These are phyloP conservation scores for Kwoniella heveanensis DNA, from an alignment of 768 basidiomycete genomes.

Conservation along the genomic window DNA sequence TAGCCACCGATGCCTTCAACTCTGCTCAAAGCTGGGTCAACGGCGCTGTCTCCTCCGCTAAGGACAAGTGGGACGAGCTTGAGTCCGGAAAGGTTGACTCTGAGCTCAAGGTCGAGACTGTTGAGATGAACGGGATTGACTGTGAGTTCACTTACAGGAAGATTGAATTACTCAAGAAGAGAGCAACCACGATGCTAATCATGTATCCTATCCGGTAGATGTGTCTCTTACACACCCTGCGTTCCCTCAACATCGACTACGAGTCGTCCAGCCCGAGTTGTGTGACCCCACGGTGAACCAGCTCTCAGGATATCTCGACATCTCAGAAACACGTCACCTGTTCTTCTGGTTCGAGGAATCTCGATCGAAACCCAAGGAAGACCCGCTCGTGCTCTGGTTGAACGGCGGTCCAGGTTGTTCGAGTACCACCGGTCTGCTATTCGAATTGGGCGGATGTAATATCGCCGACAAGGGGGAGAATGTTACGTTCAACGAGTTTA, in stretches of 20 bases:
- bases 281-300: conserved; percentile 81
- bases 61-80: conserved; percentile 30
- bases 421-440: conserved; percentile 79
- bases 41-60: conserved; percentile 21
- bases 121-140: conserved; percentile 39
- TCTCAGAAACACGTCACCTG: conserved; percentile 74
- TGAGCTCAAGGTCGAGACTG: conserved; percentile 30
- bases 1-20: conserved; percentile 46
- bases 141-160: no score
- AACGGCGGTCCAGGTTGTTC: conserved; percentile 55
- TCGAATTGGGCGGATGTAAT: conserved; percentile 87
- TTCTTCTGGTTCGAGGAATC: conserved; percentile 91
- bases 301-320: conserved; percentile 80
- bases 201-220: conserved; percentile 27
- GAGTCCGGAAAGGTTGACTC: conserved; percentile 24
- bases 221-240: conserved; percentile 52
- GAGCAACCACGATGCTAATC: conserved; percentile 4
- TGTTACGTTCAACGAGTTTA: conserved; percentile 66
- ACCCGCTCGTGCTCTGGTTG: conserved; percentile 82
- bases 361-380: conserved; percentile 69
- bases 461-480: conserved; percentile 67
- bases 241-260: conserved; percentile 51
- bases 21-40: conserved; percentile 41
- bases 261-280: conserved; percentile 62
- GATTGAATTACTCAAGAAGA: no score